Conservation (phyloP, 169 alveolate species). For the Plasmodium vivax region DNA sequence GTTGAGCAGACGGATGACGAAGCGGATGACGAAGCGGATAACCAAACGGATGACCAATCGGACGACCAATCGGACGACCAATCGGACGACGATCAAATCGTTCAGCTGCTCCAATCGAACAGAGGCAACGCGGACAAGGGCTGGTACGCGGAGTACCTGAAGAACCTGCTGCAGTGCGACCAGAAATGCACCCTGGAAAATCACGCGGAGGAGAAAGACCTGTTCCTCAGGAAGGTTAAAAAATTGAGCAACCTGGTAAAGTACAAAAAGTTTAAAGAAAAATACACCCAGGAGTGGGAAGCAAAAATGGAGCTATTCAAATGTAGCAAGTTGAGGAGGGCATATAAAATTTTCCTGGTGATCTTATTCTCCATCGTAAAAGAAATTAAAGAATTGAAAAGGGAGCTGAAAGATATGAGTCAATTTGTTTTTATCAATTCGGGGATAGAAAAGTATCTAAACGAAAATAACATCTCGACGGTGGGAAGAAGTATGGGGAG, state of each 20-base stretch:
- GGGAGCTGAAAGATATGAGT: constrained; percentile 36
- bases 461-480: constrained; percentile 45
- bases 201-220: constrained; percentile 31
- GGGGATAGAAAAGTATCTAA: constrained; percentile 60
- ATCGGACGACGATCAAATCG: neutral
- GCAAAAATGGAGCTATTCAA: constrained; percentile 1
- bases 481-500: neutral
- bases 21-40: no score
- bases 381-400: constrained; percentile 44
- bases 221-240: constrained; percentile 40
- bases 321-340: constrained; percentile 50
- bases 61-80: neutral
- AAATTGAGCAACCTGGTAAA: constrained; percentile 50
- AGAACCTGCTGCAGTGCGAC: constrained; percentile 17
- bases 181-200: constrained; percentile 10
- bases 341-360: constrained; percentile 40
- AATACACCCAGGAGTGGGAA: constrained; percentile 16
- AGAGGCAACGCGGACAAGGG: neutral
- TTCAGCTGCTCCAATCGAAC: constrained; percentile 18
- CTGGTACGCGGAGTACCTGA: constrained; percentile 12
- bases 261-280: constrained; percentile 50
- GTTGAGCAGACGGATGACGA: neutral
- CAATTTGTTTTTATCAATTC: constrained; percentile 70
- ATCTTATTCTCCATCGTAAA: constrained; percentile 46
- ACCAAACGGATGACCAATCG: neutral